Evolutionary conservation across 345 rosid species (phyloP).

Genomic region (Salix dunnii): DNA sequence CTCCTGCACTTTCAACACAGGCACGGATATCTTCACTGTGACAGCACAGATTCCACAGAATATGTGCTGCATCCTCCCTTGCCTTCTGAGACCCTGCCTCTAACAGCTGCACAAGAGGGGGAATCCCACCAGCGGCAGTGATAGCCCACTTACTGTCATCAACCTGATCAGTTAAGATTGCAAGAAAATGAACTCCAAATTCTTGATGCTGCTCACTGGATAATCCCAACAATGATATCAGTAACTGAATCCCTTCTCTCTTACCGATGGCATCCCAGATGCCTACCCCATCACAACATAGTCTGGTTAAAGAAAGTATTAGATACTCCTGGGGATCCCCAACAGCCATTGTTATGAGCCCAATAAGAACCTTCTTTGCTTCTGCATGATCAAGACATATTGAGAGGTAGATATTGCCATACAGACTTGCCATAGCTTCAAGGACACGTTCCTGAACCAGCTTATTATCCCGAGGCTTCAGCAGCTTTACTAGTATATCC

Average conservation of each 20-base stretch:
- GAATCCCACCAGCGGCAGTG: constrained; percentile 96
- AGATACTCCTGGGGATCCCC: constrained; percentile 62
- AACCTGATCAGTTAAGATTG: constrained; percentile 65
- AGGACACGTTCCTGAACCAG: constrained; percentile 75
- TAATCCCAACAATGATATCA: constrained; percentile 76
- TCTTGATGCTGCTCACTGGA: constrained; percentile 92
- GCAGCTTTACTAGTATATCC: constrained; percentile 47
- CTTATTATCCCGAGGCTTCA: constrained; percentile 64
- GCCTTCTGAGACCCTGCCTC: constrained; percentile 84
- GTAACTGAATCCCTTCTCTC: constrained; percentile 79
- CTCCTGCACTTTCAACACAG: constrained; percentile 89
- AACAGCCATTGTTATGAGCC: constrained; percentile 69
- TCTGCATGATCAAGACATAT: constrained; percentile 58
- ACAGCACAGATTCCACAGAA: constrained; percentile 75
- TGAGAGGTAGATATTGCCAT: constrained; percentile 60
- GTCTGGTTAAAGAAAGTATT: constrained; percentile 52
- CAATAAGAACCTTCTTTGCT: constrained; percentile 75
- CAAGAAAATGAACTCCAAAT: constrained; percentile 65
- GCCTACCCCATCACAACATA: constrained; percentile 49
- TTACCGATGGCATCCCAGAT: constrained; percentile 80
- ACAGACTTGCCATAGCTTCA: constrained; percentile 91
- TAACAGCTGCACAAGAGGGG: constrained; percentile 79
- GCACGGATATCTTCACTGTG: constrained; percentile 88
- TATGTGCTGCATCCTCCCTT: constrained; percentile 68
- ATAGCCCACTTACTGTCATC: constrained; percentile 97